These are phyloP conservation scores for carrot (Daucus carota) DNA, from an alignment of 129 eudicot species.

Conservation along the genomic window DNA sequence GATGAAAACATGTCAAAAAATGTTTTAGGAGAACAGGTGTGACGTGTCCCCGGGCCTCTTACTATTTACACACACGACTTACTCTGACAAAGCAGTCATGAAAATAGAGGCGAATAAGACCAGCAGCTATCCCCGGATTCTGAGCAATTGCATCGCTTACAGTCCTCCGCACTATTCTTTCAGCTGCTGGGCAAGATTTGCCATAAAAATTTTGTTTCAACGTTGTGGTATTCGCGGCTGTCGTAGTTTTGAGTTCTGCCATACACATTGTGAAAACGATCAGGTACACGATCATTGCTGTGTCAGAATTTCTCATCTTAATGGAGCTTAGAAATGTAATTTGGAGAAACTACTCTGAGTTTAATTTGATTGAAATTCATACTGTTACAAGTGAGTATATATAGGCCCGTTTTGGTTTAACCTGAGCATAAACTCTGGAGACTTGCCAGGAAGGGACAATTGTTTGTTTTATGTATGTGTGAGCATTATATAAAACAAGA, in stretches of 20 bases:
- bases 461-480: neutral
- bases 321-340: neutral
- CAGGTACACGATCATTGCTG: slow-evolving; percentile 6
- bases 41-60: too few relatives aligned
- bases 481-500: neutral
- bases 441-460: neutral
- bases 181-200: slow-evolving; percentile 34
- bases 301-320: neutral
- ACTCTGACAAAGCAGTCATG: slow-evolving; percentile 61
- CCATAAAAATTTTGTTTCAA: slow-evolving; percentile 30
- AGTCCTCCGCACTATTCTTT: slow-evolving; percentile 27
- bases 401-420: neutral
- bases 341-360: neutral
- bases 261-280: slow-evolving; percentile 8
- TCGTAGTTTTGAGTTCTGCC: neutral
- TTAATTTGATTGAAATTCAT: neutral
- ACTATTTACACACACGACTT: slow-evolving; percentile 1
- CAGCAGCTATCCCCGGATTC: slow-evolving; percentile 48
- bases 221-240: slow-evolving; percentile 2
- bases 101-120: slow-evolving; percentile 45
- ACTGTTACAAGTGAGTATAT: neutral
- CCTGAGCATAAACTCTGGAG: neutral
- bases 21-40: too few relatives aligned
- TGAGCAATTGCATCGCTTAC: slow-evolving; percentile 21
- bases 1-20: too few relatives aligned